Conservation (phyloP, 192 early-diverging fungal genomes). For the Coemansia sp. region DNA sequence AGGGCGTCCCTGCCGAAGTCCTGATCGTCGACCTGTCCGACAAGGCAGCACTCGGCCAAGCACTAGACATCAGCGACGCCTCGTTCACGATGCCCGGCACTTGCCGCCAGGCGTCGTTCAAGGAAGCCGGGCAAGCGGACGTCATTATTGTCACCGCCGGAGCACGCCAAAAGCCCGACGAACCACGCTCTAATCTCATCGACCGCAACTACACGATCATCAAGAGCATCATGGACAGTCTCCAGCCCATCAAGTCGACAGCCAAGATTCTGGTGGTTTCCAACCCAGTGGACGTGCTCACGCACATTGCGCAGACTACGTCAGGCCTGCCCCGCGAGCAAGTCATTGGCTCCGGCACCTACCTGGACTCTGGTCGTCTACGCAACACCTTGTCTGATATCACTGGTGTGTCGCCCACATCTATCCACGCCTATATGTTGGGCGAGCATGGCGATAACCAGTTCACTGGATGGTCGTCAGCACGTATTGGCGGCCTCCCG, state of each 20-base stretch:
- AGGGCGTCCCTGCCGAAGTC: constrained; percentile 69
- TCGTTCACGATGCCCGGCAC: constrained; percentile 68
- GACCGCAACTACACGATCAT: constrained; percentile 82
- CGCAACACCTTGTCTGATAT: constrained; percentile 60
- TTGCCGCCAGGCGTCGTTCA: constrained; percentile 60
- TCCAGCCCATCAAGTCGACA: constrained; percentile 73
- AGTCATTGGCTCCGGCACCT: constrained; percentile 87
- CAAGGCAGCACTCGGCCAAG: constrained; percentile 72
- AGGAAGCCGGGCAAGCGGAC: constrained; percentile 80
- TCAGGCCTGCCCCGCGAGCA: constrained; percentile 75
- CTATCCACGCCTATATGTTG: constrained; percentile 79
- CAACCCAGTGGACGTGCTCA: constrained; percentile 85
- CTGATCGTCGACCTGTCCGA: constrained; percentile 71
- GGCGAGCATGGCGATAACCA: constrained; percentile 90
- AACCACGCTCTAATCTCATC: constrained; percentile 73
- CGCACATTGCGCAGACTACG: constrained; percentile 80
- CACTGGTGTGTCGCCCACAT: constrained; percentile 64
- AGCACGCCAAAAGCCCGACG: constrained; percentile 76
- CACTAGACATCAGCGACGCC: constrained; percentile 81
- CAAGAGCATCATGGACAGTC: constrained; percentile 65
- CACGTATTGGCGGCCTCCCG: constrained; percentile 69
- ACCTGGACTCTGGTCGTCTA: constrained; percentile 75
- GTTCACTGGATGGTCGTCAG: constrained; percentile 79
- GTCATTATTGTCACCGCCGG: constrained; percentile 86
- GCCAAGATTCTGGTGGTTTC: constrained; percentile 78